A percentile compares a stretch with the other conserved stretches of the same genome.
These are phyloP conservation scores for Elsinoe necatrix DNA, from an alignment of 2,329 filamentous ascomycete species.

Conservation along the genomic window DNA sequence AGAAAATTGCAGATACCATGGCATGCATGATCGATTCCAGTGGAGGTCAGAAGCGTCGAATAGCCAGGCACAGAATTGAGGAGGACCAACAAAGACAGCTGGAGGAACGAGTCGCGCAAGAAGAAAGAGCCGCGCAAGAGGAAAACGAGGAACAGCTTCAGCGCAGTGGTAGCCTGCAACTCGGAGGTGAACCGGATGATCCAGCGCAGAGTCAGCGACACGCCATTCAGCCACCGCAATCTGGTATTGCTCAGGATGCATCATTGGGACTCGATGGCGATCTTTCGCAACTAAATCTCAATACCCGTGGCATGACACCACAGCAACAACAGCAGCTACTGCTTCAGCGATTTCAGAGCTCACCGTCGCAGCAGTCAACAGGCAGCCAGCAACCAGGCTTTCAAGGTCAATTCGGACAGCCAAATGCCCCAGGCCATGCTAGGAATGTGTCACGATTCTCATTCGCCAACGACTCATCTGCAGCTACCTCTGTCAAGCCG, in stretches of 20 bases:
- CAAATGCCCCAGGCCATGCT: conserved; percentile 50
- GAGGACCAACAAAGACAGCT: conserved; percentile 50
- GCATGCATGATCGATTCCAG: conserved; percentile 76
- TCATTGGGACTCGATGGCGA: conserved; percentile 31
- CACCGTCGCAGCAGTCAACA: conserved; percentile 33
- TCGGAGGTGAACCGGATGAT: conserved; percentile 90
- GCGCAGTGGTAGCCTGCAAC: conserved; percentile 68
- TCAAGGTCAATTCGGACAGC: conserved; percentile 19
- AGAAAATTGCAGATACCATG: conserved; percentile 47
- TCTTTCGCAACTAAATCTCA: conserved; percentile 38
- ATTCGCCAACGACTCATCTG: conserved; percentile 67
- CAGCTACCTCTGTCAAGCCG: conserved; percentile 59
- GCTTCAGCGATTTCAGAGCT: conserved; percentile 49
- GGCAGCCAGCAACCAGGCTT: conserved; percentile 41
- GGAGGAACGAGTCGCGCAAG: conserved; percentile 44
- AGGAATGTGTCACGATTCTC: conserved; percentile 81
- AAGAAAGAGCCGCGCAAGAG: conserved; percentile 39
- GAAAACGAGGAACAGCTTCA: conserved; percentile 67
- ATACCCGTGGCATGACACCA: conserved; percentile 66
- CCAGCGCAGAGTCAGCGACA: conserved; percentile 53
- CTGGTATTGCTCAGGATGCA: conserved; percentile 31
- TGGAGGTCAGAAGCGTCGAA: conserved; percentile 72
- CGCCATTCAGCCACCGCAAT: conserved; percentile 62
- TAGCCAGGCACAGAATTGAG: conserved; percentile 58
- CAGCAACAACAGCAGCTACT: conserved; percentile 64